These are phyloP conservation scores for Cordyceps sp. DNA, from an alignment of 2,329 filamentous ascomycete species.

Conservation along the genomic window DNA sequence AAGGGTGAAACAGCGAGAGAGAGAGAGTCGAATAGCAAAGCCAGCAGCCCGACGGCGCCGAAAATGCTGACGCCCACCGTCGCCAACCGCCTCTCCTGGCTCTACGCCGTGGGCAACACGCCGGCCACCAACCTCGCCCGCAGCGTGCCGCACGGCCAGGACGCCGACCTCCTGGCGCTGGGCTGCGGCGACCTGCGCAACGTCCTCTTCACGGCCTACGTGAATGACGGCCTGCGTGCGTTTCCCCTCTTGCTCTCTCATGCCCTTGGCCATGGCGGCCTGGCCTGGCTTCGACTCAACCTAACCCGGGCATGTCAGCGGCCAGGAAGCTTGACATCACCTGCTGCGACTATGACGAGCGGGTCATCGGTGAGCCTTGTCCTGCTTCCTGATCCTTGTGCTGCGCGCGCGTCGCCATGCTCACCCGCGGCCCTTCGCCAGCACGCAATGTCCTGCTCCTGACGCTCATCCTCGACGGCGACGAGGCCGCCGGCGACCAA, in stretches of 20 bases:
- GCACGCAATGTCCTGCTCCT: conserved; percentile 39
- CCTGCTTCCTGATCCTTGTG: neutral
- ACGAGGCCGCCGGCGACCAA: conserved; percentile 8
- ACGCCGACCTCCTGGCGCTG: conserved; percentile 33
- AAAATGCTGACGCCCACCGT: conserved; percentile 21
- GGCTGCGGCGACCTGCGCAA: conserved; percentile 40
- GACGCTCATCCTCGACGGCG: conserved; percentile 29
- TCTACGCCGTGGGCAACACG: conserved; percentile 37
- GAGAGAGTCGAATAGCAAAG: too few relatives aligned
- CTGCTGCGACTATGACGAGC: conserved; percentile 34
- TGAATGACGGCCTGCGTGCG: conserved; percentile 20
- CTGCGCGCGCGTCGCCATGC: neutral
- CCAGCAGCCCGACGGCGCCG: neutral
- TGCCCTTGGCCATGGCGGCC: neutral
- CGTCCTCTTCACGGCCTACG: conserved; percentile 35
- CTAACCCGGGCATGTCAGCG: conserved; percentile 12
- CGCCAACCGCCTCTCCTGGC: conserved; percentile 13
- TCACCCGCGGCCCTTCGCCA: conserved; percentile 8
- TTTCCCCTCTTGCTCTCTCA: neutral
- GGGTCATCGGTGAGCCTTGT: conserved; percentile 26
- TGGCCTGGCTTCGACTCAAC: neutral
- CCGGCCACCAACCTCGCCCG: conserved; percentile 32
- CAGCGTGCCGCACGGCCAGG: conserved; percentile 28
- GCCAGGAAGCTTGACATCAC: conserved; percentile 33
- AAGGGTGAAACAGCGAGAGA: neutral